Percentiles rank a stretch among this genome's conserved stretches.
phyloP scores from a whole-genome alignment of 140 eudicot genomes.

The Oenanthe javanica region DNA sequence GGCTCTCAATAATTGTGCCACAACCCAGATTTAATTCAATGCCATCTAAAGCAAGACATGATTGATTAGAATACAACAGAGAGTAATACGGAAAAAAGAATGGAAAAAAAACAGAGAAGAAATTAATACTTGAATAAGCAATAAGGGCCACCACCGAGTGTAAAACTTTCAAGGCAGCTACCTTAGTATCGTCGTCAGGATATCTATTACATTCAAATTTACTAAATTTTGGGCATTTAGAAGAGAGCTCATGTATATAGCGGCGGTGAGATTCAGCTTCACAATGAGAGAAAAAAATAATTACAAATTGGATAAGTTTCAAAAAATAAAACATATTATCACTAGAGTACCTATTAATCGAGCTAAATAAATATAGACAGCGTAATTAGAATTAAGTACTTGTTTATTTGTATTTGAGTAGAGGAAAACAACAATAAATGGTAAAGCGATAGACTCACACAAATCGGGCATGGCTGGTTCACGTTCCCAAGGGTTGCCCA shows the following conservation, averaged over 20 bases:
- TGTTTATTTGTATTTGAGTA: no score
- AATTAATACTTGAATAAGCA: neutral
- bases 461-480: neutral
- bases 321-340: no score
- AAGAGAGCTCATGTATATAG: neutral
- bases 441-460: neutral
- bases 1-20: neutral
- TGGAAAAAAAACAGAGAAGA: no score
- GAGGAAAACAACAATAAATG: no score
- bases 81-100: neutral
- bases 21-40: neutral
- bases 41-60: neutral
- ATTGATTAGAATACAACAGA: neutral
- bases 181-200: neutral
- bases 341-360: no score
- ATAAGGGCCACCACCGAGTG: neutral
- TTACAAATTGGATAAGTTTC: no score
- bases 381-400: no score
- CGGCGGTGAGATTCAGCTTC: neutral
- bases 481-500: neutral
- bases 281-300: no score
- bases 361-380: no score
- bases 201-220: neutral
- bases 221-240: neutral
- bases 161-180: neutral